These are phyloP conservation scores for Cyberlindnera subsufficiens DNA, from an alignment of 805 yeast genomes.

Conservation along the genomic window DNA sequence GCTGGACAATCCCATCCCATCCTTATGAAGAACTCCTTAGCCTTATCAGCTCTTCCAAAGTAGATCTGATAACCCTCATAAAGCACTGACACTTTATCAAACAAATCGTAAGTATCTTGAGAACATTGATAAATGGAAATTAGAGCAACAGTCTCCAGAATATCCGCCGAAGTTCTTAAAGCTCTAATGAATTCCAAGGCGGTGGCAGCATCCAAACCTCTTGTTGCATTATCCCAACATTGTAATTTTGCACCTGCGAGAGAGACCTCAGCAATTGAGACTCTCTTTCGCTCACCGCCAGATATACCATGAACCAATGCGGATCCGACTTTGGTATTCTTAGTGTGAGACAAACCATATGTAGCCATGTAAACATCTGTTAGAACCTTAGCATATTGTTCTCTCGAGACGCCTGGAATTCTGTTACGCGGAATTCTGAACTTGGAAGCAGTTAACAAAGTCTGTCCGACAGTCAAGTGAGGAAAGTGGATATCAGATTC, in stretches of 20 bases:
- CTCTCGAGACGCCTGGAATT: conserved; percentile 45
- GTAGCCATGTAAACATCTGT: conserved; percentile 51
- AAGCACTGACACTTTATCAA: conserved; percentile 46
- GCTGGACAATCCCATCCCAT: conserved; percentile 55
- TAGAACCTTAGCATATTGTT: conserved; percentile 40
- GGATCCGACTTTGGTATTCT: conserved; percentile 60
- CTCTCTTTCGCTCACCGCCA: conserved; percentile 74
- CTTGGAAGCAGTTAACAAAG: conserved; percentile 48
- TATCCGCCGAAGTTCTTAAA: conserved; percentile 43
- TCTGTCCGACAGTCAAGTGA: conserved; percentile 55
- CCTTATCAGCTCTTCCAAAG: conserved; percentile 41
- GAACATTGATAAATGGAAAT: conserved; percentile 59
- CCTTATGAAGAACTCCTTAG: conserved; percentile 41
- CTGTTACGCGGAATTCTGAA: conserved; percentile 54
- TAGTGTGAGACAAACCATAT: conserved; percentile 47
- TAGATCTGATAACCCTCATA: conserved; percentile 54
- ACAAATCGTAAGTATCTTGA: conserved; percentile 47
- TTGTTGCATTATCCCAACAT: conserved; percentile 58
- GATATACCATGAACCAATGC: conserved; percentile 66
- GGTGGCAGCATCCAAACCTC: conserved; percentile 61
- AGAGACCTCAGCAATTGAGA: conserved; percentile 60
- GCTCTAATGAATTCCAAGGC: conserved; percentile 53
- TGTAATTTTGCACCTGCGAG: conserved; percentile 42
- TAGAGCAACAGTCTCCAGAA: conserved; percentile 44
- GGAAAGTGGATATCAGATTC: conserved; percentile 64